Base-by-base conservation (phyloP, 1,284 basidiomycete species). In the Heimioporus punctisporus region DNA sequence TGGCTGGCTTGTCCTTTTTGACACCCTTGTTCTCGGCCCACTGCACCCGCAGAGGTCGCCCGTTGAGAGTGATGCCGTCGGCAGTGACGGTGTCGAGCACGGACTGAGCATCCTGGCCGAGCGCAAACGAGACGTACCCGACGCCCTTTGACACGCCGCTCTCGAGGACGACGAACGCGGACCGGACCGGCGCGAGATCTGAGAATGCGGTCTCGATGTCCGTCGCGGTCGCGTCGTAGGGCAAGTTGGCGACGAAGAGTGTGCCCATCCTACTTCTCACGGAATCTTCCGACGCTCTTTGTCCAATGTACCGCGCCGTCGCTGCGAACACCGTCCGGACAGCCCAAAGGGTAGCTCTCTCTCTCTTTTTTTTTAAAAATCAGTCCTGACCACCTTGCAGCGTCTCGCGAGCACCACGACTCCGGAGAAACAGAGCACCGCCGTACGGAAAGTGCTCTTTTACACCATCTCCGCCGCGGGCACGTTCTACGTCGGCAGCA, bases 121-220 rank as follows among this genome's bases (percentile, higher is more conserved):
- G 81, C 2, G 95, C 88, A 73, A 96, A 99, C 0, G 94, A 90
- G 56, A 98, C 94, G 72, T 98, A 99, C 57, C 97, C 97, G n/a
- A 98, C 95, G 62, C 97, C 97, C 71, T 98, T 98, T 6, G 94
- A 96, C 28, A 88, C 82, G 43, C 85, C 87, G 46, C 82, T 83
- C 58, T 93, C 89, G 6, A 88, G 86, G 14, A 98, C 97, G 3
- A 99, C 88, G 68, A 99, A 99, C 0, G 95, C 97, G 37, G 92
- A 90, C 46, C 95, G 85, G 23, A 99, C 88, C 14, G 97, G 97
- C 3, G 95, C 97, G 58, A 98, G 85, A 70, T 96, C 94, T 17
- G 96, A 98, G 77, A 98, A 98, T 48, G 96, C 83, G 1, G 95
- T 95, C 65, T 93, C 83, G 37, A 99, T 77, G 73, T 98, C 95